Conservation (phyloP, 176 grass and related monocot species). For the Canna indica region DNA sequence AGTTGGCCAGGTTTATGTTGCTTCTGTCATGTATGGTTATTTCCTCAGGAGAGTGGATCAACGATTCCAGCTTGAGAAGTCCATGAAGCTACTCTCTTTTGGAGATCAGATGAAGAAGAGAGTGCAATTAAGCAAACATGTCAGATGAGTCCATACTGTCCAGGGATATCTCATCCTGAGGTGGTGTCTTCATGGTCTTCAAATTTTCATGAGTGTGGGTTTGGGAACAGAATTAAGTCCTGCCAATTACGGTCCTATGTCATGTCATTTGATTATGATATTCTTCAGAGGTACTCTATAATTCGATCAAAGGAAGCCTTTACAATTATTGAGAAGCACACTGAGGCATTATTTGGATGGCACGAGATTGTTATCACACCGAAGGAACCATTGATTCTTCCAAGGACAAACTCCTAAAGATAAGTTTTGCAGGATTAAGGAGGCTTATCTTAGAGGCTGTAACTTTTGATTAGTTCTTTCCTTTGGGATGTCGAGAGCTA, state of each 20-base stretch:
- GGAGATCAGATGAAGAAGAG: constrained; percentile 43
- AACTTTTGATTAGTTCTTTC: constrained; percentile 84
- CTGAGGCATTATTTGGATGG: constrained; percentile 71
- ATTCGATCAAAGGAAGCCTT: constrained; percentile 86
- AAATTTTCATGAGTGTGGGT: constrained; percentile 23
- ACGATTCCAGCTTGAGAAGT: constrained; percentile 90
- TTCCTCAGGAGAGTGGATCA: constrained; percentile 88
- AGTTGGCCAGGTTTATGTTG: constrained; percentile 78
- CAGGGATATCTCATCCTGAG: constrained; percentile 37
- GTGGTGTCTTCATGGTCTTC: constrained; percentile 39
- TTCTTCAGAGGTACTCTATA: constrained; percentile 52
- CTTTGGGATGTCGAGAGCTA: constrained; percentile 83
- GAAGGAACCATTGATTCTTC: constrained; percentile 65
- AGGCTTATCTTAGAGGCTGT: constrained; percentile 79
- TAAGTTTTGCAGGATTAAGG: constrained; percentile 63
- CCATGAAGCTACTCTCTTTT: constrained; percentile 66
- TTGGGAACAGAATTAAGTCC: constrained; percentile 51
- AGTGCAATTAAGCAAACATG: constrained; percentile 46
- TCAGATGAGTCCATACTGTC: constrained; percentile 27
- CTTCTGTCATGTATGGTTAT: constrained; percentile 93
- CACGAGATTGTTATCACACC: constrained; percentile 73
- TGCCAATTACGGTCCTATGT: constrained; percentile 67
- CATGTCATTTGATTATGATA: constrained; percentile 78
- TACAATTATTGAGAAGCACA: constrained; percentile 88
- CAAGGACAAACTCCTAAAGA: constrained; percentile 66